These are phyloP conservation scores for Linanthus parryae DNA, from an alignment of 148 eudicot species.

Conservation along the genomic window DNA sequence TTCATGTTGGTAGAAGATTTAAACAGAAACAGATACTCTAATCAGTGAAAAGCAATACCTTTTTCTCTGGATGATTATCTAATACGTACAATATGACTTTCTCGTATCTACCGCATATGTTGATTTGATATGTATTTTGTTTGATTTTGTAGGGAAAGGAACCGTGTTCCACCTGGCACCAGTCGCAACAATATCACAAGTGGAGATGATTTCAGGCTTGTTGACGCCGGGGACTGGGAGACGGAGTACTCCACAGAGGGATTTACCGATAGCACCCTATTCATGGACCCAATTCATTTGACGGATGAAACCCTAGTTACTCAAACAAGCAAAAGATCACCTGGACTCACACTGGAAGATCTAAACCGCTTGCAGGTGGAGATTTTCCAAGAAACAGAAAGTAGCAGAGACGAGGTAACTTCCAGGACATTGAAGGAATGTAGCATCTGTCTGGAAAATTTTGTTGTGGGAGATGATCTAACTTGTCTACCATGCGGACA, in stretches of 20 bases:
- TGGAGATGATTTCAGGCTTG: constrained; percentile 28
- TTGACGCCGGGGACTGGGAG: constrained; percentile 44
- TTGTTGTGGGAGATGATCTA: constrained; percentile 60
- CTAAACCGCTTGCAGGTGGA: constrained; percentile 42
- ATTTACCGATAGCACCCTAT: constrained; percentile 8
- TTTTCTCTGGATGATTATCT: neutral
- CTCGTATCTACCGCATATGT: neutral
- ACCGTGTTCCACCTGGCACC: constrained; percentile 22
- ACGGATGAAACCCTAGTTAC: constrained; percentile 9
- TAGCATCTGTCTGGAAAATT: constrained; percentile 80
- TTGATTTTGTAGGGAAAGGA: constrained; percentile 19
- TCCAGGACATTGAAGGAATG: constrained; percentile 46
- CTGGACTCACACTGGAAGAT: constrained; percentile 45
- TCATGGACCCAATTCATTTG: constrained; percentile 13
- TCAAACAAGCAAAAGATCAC: constrained; percentile 37
- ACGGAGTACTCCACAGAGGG: constrained; percentile 29
- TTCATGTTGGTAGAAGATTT: too few species aligned
- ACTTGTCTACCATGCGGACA: constrained; percentile 53
- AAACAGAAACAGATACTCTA: too few species aligned
- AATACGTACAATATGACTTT: neutral
- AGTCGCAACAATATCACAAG: constrained; percentile 13
- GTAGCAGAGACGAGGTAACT: neutral
- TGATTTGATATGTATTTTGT: neutral
- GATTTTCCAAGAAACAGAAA: constrained; percentile 25
- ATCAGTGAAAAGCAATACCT: neutral